A percentile compares a stretch with the other conserved stretches of the same genome.
Conservation (phyloP, 1,284 basidiomycete species). For the Rhodotorula sp. region DNA sequence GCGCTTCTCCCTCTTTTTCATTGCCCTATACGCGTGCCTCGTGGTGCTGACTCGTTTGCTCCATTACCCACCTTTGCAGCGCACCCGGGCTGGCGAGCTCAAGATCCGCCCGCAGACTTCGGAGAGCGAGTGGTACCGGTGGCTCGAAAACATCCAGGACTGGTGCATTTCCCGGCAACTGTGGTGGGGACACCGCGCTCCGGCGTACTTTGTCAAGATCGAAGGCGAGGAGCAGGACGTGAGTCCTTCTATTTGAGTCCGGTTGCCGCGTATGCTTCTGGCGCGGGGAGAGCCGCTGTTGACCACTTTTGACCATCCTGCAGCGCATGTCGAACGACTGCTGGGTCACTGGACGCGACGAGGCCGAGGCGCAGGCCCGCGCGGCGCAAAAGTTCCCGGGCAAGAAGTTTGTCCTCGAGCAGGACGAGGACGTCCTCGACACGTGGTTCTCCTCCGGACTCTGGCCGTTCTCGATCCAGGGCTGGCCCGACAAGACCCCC, state of each 20-base stretch:
- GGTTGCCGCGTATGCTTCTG: neutral
- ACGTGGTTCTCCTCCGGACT: conserved; percentile 99
- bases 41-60: neutral
- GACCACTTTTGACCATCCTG: neutral
- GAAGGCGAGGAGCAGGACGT: conserved; percentile 73
- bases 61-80: conserved; percentile 54
- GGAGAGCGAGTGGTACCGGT: conserved; percentile 93
- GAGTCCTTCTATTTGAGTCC: conserved; percentile 45
- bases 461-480: conserved; percentile 98
- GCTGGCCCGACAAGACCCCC: conserved; percentile 87
- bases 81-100: conserved; percentile 81
- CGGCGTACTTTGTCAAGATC: conserved; percentile 88
- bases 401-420: conserved; percentile 73
- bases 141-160: conserved; percentile 95
- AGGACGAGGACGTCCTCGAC: conserved; percentile 97
- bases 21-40: too few relatives aligned
- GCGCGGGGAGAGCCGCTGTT: neutral
- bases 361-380: conserved; percentile 76
- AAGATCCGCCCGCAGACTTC: conserved; percentile 78
- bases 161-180: conserved; percentile 99
- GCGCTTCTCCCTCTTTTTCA: conserved; percentile 14
- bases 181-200: conserved; percentile 98
- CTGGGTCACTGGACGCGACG: conserved; percentile 87
- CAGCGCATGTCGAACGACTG: conserved; percentile 68
- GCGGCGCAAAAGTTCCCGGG: conserved; percentile 73